phyloP scores from a whole-genome alignment of 2,329 filamentous ascomycete genomes.

The Pestalotiopsis sp. region DNA sequence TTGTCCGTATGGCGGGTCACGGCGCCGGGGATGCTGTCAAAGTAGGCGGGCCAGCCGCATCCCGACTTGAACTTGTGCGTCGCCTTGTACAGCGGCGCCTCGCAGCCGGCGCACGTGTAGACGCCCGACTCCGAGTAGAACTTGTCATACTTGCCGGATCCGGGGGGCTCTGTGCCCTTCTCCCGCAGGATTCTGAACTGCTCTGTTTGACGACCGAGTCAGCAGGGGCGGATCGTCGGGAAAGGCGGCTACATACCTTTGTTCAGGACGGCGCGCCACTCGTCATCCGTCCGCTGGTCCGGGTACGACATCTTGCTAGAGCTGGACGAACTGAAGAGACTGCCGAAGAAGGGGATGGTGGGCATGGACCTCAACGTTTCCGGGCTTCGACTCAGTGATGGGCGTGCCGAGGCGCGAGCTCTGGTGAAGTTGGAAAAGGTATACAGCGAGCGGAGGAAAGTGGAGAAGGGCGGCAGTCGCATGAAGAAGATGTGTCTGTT shows the following conservation, averaged over 20 bases:
- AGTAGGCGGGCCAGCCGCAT: slow-evolving; percentile 98
- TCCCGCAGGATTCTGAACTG: slow-evolving; percentile 93
- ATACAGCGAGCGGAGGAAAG: slow-evolving; percentile 47
- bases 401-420: slow-evolving; percentile 32
- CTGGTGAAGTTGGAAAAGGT: slow-evolving; percentile 49
- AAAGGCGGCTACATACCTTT: slow-evolving; percentile 38
- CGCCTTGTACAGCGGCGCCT: slow-evolving; percentile 88
- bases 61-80: slow-evolving; percentile 94
- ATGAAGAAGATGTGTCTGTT: slow-evolving; percentile 35
- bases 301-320: slow-evolving; percentile 72
- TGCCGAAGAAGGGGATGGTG: slow-evolving; percentile 75
- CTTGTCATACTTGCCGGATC: slow-evolving; percentile 83
- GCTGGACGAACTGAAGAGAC: slow-evolving; percentile 70
- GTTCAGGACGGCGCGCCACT: slow-evolving; percentile 87
- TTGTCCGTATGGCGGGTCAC: slow-evolving; percentile 81
- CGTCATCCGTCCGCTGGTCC: slow-evolving; percentile 76
- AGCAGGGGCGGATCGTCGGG: neutral
- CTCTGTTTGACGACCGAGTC: slow-evolving; percentile 54
- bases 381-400: slow-evolving; percentile 22
- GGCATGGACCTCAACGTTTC: slow-evolving; percentile 64
- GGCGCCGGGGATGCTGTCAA: slow-evolving; percentile 89
- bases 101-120: slow-evolving; percentile 87
- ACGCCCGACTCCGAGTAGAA: slow-evolving; percentile 76
- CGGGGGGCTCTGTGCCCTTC: slow-evolving; percentile 86
- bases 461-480: slow-evolving; percentile 52